Evolutionary conservation across 1,284 basidiomycete species (phyloP), one percentile per base, ranked within the genome.

Genomic region (Ceratobasidium sp.): DNA sequence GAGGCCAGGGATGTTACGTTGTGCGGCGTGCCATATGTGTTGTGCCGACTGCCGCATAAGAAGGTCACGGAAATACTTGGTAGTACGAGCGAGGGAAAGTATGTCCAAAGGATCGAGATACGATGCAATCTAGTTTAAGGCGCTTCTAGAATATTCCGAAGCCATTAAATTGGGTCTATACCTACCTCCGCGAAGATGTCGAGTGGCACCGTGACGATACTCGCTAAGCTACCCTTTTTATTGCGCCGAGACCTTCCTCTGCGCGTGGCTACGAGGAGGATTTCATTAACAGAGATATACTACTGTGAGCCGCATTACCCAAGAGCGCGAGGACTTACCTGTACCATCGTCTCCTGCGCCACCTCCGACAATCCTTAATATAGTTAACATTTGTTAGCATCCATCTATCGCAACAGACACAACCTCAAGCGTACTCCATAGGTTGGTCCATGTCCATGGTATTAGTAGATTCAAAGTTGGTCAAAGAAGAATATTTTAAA

Each of bases 141-240:
- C 28, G n/a, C 11, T n/a, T 17, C 8, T 31, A 33, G 13, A 17
- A 37, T 3, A 23, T 13, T 11, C 35, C 35, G 20, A 47, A 17
- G 17, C 8, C 8, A 10, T 47, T 20, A 13, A 35, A 35, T 17
- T n/a, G 28, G 13, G 23, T 49, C 5, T 20, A 33, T 35, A 23
- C 66, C 23, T 47, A 39, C 66, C 37, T 69, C 51, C 26, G 67
- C 54, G 37, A 69, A 69, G 35, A 69, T 42, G 39, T 69, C 67
- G n/a, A 69, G 35, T 39, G 67, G 67, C 5, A 69, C 67, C 17
- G 54, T 23, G 2, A 69, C 53, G 20, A 69, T 69, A 23, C 53
- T 54, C 17, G 67, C 67, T 8, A 69, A 37, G 26, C 31, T 60
- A 20, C 56, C 56, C 28, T 8, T 6, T 20, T 47, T 47, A 17